These are phyloP conservation scores for Aspergillus heteromorphus DNA, from an alignment of 495 filamentous ascomycete species.

Conservation along the genomic window DNA sequence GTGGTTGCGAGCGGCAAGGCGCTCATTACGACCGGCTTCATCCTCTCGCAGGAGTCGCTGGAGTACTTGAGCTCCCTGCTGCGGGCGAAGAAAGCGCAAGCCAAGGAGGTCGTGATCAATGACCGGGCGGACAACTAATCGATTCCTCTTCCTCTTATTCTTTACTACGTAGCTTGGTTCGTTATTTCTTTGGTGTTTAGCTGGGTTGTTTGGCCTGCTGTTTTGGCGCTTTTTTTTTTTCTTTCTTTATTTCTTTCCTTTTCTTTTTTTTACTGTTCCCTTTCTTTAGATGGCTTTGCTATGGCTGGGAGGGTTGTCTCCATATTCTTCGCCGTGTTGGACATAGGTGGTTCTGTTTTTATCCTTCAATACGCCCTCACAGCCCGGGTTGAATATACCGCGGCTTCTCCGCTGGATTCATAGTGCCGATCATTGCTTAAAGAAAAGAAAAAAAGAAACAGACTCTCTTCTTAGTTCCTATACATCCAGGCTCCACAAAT, in stretches of 20 bases:
- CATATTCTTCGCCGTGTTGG: not conserved
- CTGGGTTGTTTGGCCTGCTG: constrained; percentile 7
- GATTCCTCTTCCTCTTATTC: no score
- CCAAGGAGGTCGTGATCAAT: constrained; percentile 49
- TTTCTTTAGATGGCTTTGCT: not conserved
- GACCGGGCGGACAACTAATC: constrained; percentile 44
- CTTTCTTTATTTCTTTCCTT: constrained; percentile 1
- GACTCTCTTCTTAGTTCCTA: not conserved
- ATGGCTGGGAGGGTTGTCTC: not conserved
- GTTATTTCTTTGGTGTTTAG: constrained; percentile 7
- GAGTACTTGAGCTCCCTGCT: constrained; percentile 52
- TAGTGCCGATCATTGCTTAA: not conserved
- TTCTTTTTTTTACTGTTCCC: constrained; percentile 1
- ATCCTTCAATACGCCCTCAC: constrained; percentile 1
- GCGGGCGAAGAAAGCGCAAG: constrained; percentile 55
- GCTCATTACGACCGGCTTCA: constrained; percentile 63
- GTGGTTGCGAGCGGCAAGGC: constrained; percentile 67
- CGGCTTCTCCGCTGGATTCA: not conserved
- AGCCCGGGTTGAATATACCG: constrained; percentile 9
- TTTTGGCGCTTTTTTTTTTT: constrained; percentile 1
- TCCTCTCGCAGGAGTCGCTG: constrained; percentile 64
- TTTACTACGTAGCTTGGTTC: no score
- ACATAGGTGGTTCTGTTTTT: not conserved
- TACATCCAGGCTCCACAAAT: not conserved
- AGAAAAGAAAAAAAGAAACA: no score